These are phyloP conservation scores for Jamesozyma rosinii DNA, from an alignment of 805 yeast genomes.

Conservation along the genomic window DNA sequence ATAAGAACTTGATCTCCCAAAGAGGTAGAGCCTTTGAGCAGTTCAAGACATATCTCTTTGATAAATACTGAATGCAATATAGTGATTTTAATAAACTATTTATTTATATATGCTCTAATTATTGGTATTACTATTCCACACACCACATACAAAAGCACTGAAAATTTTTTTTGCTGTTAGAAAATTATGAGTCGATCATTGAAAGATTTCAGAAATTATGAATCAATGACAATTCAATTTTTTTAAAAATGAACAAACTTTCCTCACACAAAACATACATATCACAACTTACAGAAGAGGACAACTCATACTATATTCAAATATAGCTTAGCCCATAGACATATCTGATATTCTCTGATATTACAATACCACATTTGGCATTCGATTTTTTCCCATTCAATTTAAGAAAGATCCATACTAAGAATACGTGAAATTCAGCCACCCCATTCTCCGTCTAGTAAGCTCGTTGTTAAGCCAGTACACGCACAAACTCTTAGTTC, in stretches of 20 bases:
- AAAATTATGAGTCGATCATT: neutral
- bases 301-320: neutral
- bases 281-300: neutral
- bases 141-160: constrained; percentile 3
- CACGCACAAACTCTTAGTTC: too few species aligned
- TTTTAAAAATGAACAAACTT: neutral
- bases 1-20: constrained; percentile 79
- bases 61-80: neutral
- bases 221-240: neutral
- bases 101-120: neutral
- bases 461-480: neutral
- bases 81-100: neutral
- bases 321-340: neutral
- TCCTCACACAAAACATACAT: neutral
- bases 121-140: constrained; percentile 3
- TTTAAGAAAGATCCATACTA: neutral
- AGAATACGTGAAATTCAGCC: neutral
- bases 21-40: constrained; percentile 74
- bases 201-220: neutral
- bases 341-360: neutral
- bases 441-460: neutral
- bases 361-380: neutral
- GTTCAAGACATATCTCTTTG: constrained; percentile 46
- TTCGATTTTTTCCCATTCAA: neutral
- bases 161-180: too few species aligned